Evolutionary conservation across 306 rosid species (phyloP).

Genomic region (Benincasa hispida): DNA sequence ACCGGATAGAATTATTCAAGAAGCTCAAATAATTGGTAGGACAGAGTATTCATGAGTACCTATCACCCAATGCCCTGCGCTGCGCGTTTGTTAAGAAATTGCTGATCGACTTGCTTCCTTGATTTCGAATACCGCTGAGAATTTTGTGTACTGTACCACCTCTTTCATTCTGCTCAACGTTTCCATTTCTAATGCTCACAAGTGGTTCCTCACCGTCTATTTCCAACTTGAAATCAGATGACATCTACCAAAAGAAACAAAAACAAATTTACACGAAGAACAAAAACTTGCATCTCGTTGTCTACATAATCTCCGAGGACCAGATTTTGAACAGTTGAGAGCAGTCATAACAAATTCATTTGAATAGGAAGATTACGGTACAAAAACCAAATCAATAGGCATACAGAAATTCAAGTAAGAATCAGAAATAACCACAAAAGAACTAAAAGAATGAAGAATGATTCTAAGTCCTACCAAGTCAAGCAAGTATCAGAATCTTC

Average conservation of each 20-base stretch:
- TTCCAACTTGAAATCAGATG: constrained; percentile 40
- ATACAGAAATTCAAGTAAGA: background rate
- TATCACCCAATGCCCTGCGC: constrained; percentile 48
- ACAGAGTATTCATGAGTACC: constrained; percentile 17
- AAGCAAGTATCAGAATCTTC: background rate
- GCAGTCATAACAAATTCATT: background rate
- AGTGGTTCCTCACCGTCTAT: constrained; percentile 9
- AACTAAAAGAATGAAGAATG: background rate
- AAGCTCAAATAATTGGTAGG: background rate
- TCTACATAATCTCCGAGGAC: background rate
- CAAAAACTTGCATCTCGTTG: background rate
- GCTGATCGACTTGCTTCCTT: constrained; percentile 24
- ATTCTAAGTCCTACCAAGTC: background rate
- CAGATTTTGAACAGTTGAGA: background rate
- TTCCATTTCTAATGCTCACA: constrained; percentile 19
- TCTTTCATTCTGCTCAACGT: constrained; percentile 10
- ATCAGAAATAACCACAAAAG: background rate
- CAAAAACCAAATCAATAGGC: background rate
- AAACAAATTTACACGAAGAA: background rate
- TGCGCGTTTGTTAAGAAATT: constrained; percentile 28
- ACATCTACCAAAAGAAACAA: constrained; percentile 21
- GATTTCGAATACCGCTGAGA: constrained; percentile 21
- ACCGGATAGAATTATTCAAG: background rate
- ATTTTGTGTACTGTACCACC: constrained; percentile 12
- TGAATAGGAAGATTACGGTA: background rate